Evolutionary conservation across 176 grass and related monocot genomes (phyloP).

Genomic region (Cenchrus purpureus): DNA sequence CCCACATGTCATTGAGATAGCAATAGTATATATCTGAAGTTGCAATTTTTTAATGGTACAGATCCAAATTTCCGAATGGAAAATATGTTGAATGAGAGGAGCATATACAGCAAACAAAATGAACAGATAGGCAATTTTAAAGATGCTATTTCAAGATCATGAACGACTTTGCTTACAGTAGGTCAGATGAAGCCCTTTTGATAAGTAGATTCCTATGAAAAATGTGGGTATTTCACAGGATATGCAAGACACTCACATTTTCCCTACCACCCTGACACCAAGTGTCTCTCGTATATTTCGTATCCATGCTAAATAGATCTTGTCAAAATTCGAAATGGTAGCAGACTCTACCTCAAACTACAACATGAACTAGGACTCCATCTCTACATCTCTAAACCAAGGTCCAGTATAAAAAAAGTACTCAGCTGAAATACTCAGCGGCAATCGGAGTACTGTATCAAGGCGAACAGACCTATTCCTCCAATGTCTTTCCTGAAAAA

Average conservation of each 20-base stretch:
- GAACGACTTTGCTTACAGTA: background rate
- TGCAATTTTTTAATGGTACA: no score
- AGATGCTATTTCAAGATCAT: slow-evolving; percentile 22
- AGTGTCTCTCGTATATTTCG: background rate
- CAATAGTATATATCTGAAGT: no score
- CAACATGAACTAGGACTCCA: background rate
- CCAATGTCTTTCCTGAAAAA: no score
- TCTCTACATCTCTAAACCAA: background rate
- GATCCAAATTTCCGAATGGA: background rate
- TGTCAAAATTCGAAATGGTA: background rate
- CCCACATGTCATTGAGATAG: no score
- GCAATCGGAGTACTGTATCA: no score
- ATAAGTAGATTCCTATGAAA: background rate
- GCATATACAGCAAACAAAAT: slow-evolving; percentile 9
- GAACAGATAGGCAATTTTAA: background rate
- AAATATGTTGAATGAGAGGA: slow-evolving; percentile 3
- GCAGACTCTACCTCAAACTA: background rate
- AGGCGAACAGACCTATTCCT: no score
- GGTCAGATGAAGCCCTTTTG: background rate
- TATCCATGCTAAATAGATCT: background rate
- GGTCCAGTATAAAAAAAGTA: background rate
- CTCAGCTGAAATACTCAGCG: no score
- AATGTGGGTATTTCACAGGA: background rate
- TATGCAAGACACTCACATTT: background rate
- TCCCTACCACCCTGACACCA: background rate